Evolutionary conservation across 164 flowering plant genomes (phyloP), one percentile per base, ranked within the genome.

Genomic region (Vitis amurensis): DNA sequence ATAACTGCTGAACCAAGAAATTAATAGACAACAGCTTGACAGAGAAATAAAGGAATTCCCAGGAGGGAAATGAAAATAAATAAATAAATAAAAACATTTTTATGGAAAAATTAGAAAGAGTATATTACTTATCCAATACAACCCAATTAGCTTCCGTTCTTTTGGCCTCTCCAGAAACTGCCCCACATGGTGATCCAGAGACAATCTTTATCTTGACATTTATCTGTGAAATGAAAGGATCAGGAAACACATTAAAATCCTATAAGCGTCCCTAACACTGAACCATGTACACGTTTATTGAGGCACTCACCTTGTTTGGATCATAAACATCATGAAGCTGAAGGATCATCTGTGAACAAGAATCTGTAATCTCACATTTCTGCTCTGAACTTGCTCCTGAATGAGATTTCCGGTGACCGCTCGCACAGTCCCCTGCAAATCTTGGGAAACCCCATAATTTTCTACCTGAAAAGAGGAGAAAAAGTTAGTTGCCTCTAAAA

Each of bases 331-430:
- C 97, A 64, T 91, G 93, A 50, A 95, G 95, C 81, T 90, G 97
- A 71, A 93, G 95, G 72, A 95, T 90, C 99, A 95, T 91, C 75
- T 95, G 98, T n/a, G 98, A 95, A 77, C 87, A 93, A 9, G 93
- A 82, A 80, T 95, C 98, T 9, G 92, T 82, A 50, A 95, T 84
- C 73, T 95, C 97, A 57, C 64, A 78, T 76, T 89, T 93, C 65
- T 85, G 91, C 74, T 93, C 99, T 53, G 87, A 68, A 74, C 55
- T 83, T 64, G 91, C 76, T 64, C 87, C 91, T 1, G 82, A 55
- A 50, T 78, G 73, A 76, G 91, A 81, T 79, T 76, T 89, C 49
- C 79, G 72, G 70, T 86, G 88, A 19, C 94, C 92, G 78, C 88
- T 93, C 44, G 97, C 97, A 82, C 99, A 95, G 75, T 95, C 99